Evolutionary conservation across 805 yeast genomes (phyloP), one percentile per base, ranked within the genome.

Genomic region (Monosporozyma siamensis): DNA sequence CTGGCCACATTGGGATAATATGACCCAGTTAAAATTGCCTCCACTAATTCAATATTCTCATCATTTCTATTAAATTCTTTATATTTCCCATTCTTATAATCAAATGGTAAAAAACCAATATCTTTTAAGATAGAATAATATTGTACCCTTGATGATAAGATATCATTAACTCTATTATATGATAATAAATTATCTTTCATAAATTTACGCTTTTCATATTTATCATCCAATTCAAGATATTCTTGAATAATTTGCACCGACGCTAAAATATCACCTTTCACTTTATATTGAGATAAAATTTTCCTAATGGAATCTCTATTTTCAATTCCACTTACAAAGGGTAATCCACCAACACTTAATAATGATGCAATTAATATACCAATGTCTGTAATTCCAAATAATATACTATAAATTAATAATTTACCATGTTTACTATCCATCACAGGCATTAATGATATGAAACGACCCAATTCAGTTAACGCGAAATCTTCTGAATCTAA

Each of bases 371-470:
- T 65, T 0, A 92, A 77, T n/a, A 88, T 67, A 45, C 89, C 81
- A 15, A 74, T 65, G 21, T 85, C 89, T 6, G 89, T 64, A 53
- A 92, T 82, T 0, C 92, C 92, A 59, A 90, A 85, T 4, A 89
- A 72, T 34, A 90, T 77, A 1, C 95, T 88, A 47, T 78, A 74
- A 14, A 89, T 77, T 27, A 90, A 65, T 41, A 89, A 62, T 53
- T 90, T 90, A 7, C 95, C 96, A 38, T 87, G 82, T 47, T 77
- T 80, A 35, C 90, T 74, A 58, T 90, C 97, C 45, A 76, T 69
- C 1, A 84, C 78, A 1, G 98, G 98, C 46, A 90, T 67, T 54
- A 81, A 68, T 0, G 96, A 81, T 27, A 90, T 68, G 53, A 81
- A 87, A 34, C 68, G 72, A 17, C 98, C 98, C 36, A 90, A 65